Evolutionary conservation across 2,329 filamentous ascomycete genomes (phyloP).

Genomic region (Lomentospora prolificans): DNA sequence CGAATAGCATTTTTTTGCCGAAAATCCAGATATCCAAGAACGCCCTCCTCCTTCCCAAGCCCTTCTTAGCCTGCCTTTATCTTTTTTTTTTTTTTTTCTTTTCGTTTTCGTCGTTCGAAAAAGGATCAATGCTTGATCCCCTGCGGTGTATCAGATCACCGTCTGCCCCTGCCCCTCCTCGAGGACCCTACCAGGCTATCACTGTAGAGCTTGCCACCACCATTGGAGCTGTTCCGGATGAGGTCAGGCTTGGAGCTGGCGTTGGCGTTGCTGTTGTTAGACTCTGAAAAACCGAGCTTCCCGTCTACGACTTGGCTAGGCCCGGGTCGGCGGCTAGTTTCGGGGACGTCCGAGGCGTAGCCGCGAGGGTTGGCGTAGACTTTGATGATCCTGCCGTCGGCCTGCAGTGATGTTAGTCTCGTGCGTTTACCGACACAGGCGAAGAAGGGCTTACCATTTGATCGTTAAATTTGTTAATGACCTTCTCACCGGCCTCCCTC

Average conservation of each 20-base stretch:
- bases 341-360: slow-evolving; percentile 18
- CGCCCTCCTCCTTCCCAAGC: neutral
- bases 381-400: slow-evolving; percentile 63
- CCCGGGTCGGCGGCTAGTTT: slow-evolving; percentile 16
- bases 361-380: slow-evolving; percentile 58
- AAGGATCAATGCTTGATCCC: too few species aligned
- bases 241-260: slow-evolving; percentile 15
- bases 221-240: neutral
- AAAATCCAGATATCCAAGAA: neutral
- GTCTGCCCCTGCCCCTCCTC: slow-evolving; percentile 13
- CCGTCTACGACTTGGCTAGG: slow-evolving; percentile 41
- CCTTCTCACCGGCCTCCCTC: slow-evolving; percentile 61
- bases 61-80: neutral
- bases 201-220: slow-evolving; percentile 36
- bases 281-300: slow-evolving; percentile 42
- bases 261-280: slow-evolving; percentile 23
- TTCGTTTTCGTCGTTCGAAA: too few species aligned
- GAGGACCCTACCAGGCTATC: slow-evolving; percentile 29
- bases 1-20: neutral
- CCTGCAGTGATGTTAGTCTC: slow-evolving; percentile 30
- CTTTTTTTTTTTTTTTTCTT: too few species aligned
- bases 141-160: neutral
- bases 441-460: slow-evolving; percentile 50
- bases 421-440: neutral
- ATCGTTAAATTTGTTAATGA: slow-evolving; percentile 68